Base-by-base conservation (phyloP, 345 rosid genomes). In the Moricandia arvensis region DNA sequence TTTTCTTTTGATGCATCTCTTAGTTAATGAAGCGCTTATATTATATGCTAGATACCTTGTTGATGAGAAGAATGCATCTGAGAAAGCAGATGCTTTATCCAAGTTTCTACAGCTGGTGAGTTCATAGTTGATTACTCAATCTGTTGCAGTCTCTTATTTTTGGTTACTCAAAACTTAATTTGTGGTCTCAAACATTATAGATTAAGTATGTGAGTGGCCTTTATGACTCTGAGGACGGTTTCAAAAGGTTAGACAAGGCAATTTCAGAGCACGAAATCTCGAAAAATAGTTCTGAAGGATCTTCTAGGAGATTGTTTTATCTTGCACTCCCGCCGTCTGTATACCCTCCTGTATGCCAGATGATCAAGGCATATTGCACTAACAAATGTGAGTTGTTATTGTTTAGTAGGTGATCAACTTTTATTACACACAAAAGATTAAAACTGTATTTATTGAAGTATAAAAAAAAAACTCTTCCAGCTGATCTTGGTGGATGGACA, bases 321-420 rank as follows among this genome's bases (percentile, higher is more conserved):
- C 80, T 92, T 66, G 99, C 99, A 74, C 98, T 95, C 66, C 99
- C 99, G 0, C 98, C 99, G 4, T 90, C 99, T 27, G 93, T 95
- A 12, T 95, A 95, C 82, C 99, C 98, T 54, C 66, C 91, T 81
- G 99, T 92, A 37, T 83, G 87, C 91, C 88, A 80, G 87, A 90
- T 95, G 99, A 92, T 95, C 80, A 86, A 75, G 75, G 63, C 76
- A 34, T 92, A 83, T 61, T 95, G 97, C 86, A 90, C 83, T 91
- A 90, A 89, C 82, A 90, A 84, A 85, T 90, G 99, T 89, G 87
- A 85, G 91, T 78, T 1, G 31, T 29, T 58, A 24, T 57, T 68
- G 17, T 64, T 30, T n/a, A n/a, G n/a, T n/a, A n/a, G n/a, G n/a
- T n/a, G n/a, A n/a, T n/a, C n/a, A n/a, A n/a, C n/a, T n/a, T n/a